phyloP scores from a whole-genome alignment of 2,329 filamentous ascomycete genomes.

The Huntiella omanensis region DNA sequence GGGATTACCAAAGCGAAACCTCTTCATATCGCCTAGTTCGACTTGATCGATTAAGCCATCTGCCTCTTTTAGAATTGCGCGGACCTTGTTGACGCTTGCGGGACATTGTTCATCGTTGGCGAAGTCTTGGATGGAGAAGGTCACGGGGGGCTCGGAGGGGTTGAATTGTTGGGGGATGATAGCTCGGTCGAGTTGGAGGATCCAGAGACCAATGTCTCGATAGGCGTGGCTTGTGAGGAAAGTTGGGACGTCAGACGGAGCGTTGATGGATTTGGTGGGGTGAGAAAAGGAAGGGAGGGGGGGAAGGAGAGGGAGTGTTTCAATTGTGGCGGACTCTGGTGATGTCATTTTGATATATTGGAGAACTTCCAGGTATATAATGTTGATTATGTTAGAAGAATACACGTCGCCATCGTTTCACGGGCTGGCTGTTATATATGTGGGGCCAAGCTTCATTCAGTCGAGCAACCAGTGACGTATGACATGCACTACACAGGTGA shows the following conservation, averaged over 20 bases:
- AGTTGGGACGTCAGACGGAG: slow-evolving; percentile 58
- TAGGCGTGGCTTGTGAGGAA: slow-evolving; percentile 75
- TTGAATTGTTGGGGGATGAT: slow-evolving; percentile 49
- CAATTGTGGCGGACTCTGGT: too few species aligned
- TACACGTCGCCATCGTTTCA: too few species aligned
- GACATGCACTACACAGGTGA: too few species aligned
- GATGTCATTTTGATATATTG: too few species aligned
- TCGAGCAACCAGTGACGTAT: too few species aligned
- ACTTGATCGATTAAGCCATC: slow-evolving; percentile 53
- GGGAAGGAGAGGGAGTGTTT: slow-evolving; percentile 29
- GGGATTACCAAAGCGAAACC: slow-evolving; percentile 71
- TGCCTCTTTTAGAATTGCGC: slow-evolving; percentile 45
- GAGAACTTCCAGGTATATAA: too few species aligned
- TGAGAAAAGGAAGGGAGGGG: slow-evolving; percentile 38
- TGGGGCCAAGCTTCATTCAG: too few species aligned
- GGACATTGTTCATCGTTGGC: slow-evolving; percentile 16
- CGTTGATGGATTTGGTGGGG: slow-evolving; percentile 69
- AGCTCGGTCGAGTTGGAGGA: slow-evolving; percentile 76
- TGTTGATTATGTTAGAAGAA: too few species aligned
- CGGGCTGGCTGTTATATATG: too few species aligned
- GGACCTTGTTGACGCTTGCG: slow-evolving; percentile 43
- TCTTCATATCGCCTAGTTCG: slow-evolving; percentile 66
- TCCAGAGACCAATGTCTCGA: slow-evolving; percentile 66
- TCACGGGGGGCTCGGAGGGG: not conserved
- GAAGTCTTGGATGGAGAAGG: not conserved